Base-by-base conservation (phyloP, 2,329 filamentous ascomycete species). In the Drechslera avenae region DNA sequence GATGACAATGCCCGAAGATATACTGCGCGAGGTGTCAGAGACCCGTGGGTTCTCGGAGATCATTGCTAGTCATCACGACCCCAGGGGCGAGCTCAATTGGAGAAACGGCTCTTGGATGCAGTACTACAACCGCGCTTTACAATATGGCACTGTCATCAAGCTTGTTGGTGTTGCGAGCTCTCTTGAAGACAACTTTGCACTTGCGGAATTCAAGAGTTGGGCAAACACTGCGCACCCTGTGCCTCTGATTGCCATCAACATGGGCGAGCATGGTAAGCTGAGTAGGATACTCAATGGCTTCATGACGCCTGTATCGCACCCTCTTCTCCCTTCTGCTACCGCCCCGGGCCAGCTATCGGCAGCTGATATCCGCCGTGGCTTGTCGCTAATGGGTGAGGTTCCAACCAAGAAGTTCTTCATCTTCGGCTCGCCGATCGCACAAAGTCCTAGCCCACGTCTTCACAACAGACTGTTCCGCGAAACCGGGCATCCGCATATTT, bases 11-110 rank as follows among this genome's bases (percentile, higher is more conserved):
- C 88, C 91, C 0, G 85, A 90, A 42, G 78, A 86, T n/a, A 79
- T 95, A 28, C 81, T 97, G 23, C 83, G 87, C 37, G 78, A 83
- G 12, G 81, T 96, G 3, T 81, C 83, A 0, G 83, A 87, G 46
- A 83, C 80, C 57, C 88, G 90, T 71, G 86, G 87, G 2, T 81
- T 83, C 58, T 91, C 90, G 1, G 88, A 86, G 55, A 89, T 99
- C 67, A 96, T 99, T 63, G 91, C 93, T 7, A 99, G 94, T 0
- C 93, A 99, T 71, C 94, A 99, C 71, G 94, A 99, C 70, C 90
- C 91, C 0, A 77, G 83, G 48, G 88, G 88, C 7, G 79, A 81
- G 17, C 79, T 97, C 14, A 93, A 90, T 1, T 99, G 94, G 94
- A 86, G 81, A 58, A 92, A 95, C 62, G 91, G 90, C n/a, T 90